Percentiles rank a stretch among this genome's conserved stretches.
Evolutionary conservation across 495 filamentous ascomycete genomes (phyloP).

Genomic region (Daldinia caldariorum): DNA sequence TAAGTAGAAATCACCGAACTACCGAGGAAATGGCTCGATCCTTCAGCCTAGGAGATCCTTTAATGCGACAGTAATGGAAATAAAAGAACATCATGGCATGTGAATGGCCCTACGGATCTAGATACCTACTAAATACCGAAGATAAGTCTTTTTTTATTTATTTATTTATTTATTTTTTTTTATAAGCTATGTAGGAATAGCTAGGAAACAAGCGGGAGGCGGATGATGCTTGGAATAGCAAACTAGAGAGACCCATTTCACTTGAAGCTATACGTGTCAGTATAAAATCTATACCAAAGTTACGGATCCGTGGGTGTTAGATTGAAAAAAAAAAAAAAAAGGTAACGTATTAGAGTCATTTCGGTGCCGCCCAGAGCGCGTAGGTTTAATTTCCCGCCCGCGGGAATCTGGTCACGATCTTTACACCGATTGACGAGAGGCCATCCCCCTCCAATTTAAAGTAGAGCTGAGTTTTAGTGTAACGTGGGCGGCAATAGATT

Average conservation of each 20-base stretch:
- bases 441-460: slow-evolving; percentile 27
- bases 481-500: slow-evolving; percentile 3
- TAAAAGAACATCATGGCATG: not conserved
- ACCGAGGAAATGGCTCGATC: slow-evolving; percentile 11
- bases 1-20: slow-evolving; percentile 4
- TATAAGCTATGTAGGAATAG: not conserved
- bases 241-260: slow-evolving; percentile 9
- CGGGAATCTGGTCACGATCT: slow-evolving; percentile 15
- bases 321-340: not conserved
- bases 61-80: not conserved
- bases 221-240: slow-evolving; percentile 16
- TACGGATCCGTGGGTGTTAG: not conserved
- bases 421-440: slow-evolving; percentile 18
- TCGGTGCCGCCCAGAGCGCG: slow-evolving; percentile 12
- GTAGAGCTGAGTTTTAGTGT: slow-evolving; percentile 13
- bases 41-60: not conserved
- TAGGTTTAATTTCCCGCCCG: slow-evolving; percentile 30
- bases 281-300: too few species aligned
- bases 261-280: too few species aligned
- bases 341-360: not conserved
- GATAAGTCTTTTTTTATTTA: not conserved
- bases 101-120: not conserved
- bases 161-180: not conserved
- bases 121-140: not conserved
- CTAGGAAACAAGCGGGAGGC: slow-evolving; percentile 21